Evolutionary conservation across 768 basidiomycete species (phyloP).

Genomic region (Clitopilus hobsonii): DNA sequence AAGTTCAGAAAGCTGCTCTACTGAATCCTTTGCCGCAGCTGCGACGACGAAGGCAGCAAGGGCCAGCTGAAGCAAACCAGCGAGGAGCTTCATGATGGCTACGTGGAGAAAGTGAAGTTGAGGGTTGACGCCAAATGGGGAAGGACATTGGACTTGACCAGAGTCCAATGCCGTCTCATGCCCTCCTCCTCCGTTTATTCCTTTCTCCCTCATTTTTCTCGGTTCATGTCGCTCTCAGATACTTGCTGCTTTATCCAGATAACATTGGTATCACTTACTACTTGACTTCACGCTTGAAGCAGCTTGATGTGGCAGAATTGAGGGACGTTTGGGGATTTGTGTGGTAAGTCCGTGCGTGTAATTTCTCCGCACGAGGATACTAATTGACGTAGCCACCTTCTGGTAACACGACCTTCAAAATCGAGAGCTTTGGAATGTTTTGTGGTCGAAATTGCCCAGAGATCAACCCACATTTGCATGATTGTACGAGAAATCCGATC

Average conservation of each 20-base stretch:
- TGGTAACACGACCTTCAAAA: conserved; percentile 87
- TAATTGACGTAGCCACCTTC: conserved; percentile 66
- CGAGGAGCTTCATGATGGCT: conserved; percentile 20
- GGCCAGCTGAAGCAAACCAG: conserved; percentile 18
- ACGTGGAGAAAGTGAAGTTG: conserved; percentile 18
- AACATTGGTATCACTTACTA: conserved; percentile 93
- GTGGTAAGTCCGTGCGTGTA: conserved; percentile 45
- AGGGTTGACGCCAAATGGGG: conserved; percentile 21
- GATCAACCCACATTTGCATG: conserved; percentile 93
- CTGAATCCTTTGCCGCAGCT: conserved; percentile 19
- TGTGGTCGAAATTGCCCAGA: conserved; percentile 81
- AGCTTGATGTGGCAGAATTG: conserved; percentile 65
- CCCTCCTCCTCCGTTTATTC: conserved; percentile 85
- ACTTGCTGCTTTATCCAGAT: conserved; percentile 76
- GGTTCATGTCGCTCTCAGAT: conserved; percentile 88
- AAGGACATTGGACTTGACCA: conserved; percentile 4
- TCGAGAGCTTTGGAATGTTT: conserved; percentile 94
- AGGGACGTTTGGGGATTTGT: conserved; percentile 88
- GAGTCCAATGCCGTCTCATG: conserved; percentile 62
- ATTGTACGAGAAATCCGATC: conserved; percentile 56
- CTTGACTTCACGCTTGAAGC: conserved; percentile 68
- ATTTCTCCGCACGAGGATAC: conserved; percentile 12
- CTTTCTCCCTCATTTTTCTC: conserved; percentile 91
- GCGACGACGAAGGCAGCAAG: conserved; percentile 28
- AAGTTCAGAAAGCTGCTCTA: conserved; percentile 62